These are phyloP conservation scores for Solanum piurae DNA, from an alignment of 257 asterid species.

Conservation along the genomic window DNA sequence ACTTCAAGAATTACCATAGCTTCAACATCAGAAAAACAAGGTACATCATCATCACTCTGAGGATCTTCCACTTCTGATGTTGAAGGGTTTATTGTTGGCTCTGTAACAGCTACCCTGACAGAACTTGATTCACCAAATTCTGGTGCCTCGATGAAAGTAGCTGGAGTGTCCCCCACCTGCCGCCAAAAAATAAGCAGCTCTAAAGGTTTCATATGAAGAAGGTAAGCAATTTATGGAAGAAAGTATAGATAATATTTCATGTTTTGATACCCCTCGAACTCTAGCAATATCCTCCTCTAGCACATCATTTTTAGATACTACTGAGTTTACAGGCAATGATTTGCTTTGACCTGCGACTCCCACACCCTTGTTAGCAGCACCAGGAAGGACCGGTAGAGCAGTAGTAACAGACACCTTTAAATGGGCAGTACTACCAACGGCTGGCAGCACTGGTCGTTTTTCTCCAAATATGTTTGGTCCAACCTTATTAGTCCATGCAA, in stretches of 20 bases:
- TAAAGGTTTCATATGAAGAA: conserved; percentile 5
- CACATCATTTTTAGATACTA: conserved; percentile 18
- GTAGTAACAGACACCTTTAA: conserved; percentile 32
- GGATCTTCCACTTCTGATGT: conserved; percentile 56
- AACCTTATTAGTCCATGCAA: conserved; percentile 39
- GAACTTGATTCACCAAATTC: conserved; percentile 35
- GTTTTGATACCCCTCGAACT: conserved; percentile 9
- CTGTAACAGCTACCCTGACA: conserved; percentile 23
- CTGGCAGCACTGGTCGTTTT: conserved; percentile 15
- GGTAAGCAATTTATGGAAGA: conserved; percentile 3
- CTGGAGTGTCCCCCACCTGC: conserved; percentile 40
- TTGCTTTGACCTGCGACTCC: conserved; percentile 27
- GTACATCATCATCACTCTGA: conserved; percentile 70
- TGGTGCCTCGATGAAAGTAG: conserved; percentile 18
- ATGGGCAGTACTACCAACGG: conserved; percentile 23
- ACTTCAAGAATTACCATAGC: conserved; percentile 60
- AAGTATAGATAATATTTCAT: not conserved
- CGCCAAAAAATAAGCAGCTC: conserved; percentile 7
- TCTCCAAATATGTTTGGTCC: conserved; percentile 28
- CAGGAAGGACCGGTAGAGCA: conserved; percentile 18
- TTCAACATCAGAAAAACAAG: conserved; percentile 90
- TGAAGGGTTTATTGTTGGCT: conserved; percentile 28
- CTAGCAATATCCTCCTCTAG: conserved; percentile 33
- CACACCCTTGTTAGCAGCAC: conserved; percentile 24
- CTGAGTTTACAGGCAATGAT: conserved; percentile 25